phyloP scores from a whole-genome alignment of 2,329 filamentous ascomycete genomes.

The Hymenoscyphus salicellus region DNA sequence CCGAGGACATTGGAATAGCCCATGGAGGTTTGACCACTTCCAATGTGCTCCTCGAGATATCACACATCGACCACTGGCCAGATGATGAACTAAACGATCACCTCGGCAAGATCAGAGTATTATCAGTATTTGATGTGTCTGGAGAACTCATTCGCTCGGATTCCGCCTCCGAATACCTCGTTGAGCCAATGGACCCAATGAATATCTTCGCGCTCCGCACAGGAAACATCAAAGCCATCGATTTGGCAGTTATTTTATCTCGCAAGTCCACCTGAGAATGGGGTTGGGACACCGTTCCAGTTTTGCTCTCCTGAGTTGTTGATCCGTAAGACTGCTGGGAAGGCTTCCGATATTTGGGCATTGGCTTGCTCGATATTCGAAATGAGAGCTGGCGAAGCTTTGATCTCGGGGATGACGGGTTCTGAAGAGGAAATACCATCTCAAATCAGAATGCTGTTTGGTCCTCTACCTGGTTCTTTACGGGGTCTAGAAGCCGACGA shows the following conservation, averaged over 20 bases:
- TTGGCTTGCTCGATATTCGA: conserved; percentile 6
- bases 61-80: neutral
- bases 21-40: conserved; percentile 13
- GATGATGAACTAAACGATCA: neutral
- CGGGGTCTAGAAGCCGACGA: neutral
- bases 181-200: neutral
- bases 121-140: neutral
- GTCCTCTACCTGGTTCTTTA: neutral
- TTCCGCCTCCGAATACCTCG: conserved; percentile 1
- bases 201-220: conserved; percentile 6
- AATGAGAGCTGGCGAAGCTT: neutral
- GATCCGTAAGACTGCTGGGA: neutral
- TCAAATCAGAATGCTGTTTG: neutral
- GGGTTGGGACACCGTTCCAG: neutral
- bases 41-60: conserved; percentile 12
- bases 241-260: conserved; percentile 10
- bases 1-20: neutral
- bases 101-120: neutral
- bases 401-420: neutral
- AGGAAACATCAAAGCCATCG: conserved; percentile 15
- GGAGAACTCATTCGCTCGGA: neutral
- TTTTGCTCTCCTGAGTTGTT: conserved; percentile 2
- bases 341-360: conserved; percentile 8
- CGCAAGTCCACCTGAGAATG: neutral
- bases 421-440: neutral